These are phyloP conservation scores for Naganishia sp. DNA, from an alignment of 1,284 basidiomycete species.

Conservation along the genomic window DNA sequence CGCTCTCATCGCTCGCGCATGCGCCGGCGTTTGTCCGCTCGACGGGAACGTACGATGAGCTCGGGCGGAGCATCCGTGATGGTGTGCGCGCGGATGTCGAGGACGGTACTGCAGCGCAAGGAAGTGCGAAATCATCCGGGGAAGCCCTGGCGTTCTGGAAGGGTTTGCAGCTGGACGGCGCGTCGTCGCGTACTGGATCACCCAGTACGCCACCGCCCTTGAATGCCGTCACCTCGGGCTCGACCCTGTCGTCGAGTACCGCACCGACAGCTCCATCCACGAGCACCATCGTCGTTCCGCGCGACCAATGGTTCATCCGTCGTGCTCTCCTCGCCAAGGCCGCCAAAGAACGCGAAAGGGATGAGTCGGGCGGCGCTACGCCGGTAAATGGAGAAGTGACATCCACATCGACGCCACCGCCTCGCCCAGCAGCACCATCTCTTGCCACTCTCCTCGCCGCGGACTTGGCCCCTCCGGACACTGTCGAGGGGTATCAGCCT, in stretches of 20 bases:
- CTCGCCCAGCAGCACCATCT: background rate
- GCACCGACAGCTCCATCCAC: background rate
- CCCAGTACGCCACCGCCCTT: background rate
- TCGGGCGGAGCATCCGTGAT: slow-evolving; percentile 21
- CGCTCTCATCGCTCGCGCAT: slow-evolving; percentile 16
- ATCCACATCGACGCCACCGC: background rate
- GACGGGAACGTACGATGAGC: slow-evolving; percentile 24
- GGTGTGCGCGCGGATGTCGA: background rate
- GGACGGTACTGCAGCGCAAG: background rate
- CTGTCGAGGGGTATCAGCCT: slow-evolving; percentile 1
- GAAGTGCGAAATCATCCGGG: background rate
- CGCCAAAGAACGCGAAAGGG: slow-evolving; percentile 1
- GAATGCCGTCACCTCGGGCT: background rate
- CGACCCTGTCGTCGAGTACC: background rate
- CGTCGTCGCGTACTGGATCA: background rate
- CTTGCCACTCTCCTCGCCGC: slow-evolving; percentile 4
- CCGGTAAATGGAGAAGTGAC: background rate
- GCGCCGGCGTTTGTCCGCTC: slow-evolving; percentile 18
- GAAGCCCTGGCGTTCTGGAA: slow-evolving; percentile 31
- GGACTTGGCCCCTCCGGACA: background rate
- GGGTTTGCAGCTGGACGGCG: slow-evolving; percentile 1
- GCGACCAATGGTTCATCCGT: slow-evolving; percentile 32
- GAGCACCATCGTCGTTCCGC: slow-evolving; percentile 6
- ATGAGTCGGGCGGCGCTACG: no score
- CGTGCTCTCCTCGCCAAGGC: slow-evolving; percentile 23